Conservation (phyloP, 2,329 filamentous ascomycete species). For the Fusarium abutilonis region DNA sequence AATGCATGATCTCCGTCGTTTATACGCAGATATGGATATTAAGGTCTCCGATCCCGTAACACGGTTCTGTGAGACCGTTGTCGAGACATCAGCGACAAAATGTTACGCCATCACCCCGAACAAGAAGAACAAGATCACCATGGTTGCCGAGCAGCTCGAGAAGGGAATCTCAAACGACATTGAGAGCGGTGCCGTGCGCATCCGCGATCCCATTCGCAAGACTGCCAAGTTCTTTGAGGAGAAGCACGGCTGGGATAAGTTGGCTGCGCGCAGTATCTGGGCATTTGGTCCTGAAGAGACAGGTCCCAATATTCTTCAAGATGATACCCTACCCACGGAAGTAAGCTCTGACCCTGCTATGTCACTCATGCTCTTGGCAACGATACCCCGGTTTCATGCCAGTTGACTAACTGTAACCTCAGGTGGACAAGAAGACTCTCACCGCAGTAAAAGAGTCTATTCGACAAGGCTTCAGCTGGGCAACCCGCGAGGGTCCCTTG, state of each 20-base stretch:
- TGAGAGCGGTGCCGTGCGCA: constrained; percentile 87
- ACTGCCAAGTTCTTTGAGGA: constrained; percentile 98
- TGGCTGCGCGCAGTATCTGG: constrained; percentile 96
- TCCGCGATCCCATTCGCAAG: constrained; percentile 90
- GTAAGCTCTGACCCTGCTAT: constrained; percentile 53
- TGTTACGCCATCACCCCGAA: constrained; percentile 98
- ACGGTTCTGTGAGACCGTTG: constrained; percentile 96
- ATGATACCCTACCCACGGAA: constrained; percentile 93
- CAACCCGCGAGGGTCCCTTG: constrained; percentile 90
- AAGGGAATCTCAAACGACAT: constrained; percentile 96
- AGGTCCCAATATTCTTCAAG: constrained; percentile 94
- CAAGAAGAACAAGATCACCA: constrained; percentile 99
- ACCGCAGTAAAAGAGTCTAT: constrained; percentile 90
- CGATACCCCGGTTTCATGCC: constrained; percentile 13
- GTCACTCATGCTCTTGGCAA: background rate
- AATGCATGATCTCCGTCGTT: constrained; percentile 86
- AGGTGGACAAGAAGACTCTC: constrained; percentile 92
- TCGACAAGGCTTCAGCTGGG: constrained; percentile 96
- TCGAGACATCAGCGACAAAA: constrained; percentile 96
- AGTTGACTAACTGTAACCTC: constrained; percentile 19
- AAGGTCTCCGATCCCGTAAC: constrained; percentile 98
- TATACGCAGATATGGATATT: constrained; percentile 99
- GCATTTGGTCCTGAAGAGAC: constrained; percentile 96
- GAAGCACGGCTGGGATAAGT: constrained; percentile 94
- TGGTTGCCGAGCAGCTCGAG: constrained; percentile 96